Evolutionary conservation across 2,329 filamentous ascomycete species (phyloP).

Genomic region (Neofusicoccum umdonicola): DNA sequence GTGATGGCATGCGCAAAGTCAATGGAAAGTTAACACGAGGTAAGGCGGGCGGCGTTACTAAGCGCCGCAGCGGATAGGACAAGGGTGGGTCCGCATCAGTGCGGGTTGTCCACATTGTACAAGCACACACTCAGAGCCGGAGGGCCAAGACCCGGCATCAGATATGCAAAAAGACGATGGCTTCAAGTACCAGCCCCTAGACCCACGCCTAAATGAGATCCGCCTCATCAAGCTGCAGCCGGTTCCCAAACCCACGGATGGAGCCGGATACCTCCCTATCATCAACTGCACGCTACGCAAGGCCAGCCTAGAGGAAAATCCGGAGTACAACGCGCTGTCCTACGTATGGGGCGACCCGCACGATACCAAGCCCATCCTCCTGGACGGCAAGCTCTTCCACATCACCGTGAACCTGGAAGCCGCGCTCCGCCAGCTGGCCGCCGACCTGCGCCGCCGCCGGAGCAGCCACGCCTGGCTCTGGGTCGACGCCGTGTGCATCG

Average conservation of each 20-base stretch:
- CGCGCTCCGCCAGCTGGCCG: conserved; percentile 12
- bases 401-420: conserved; percentile 19
- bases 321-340: conserved; percentile 19
- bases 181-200: background rate
- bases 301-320: conserved; percentile 11
- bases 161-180: background rate
- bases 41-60: no score
- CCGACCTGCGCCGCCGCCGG: background rate
- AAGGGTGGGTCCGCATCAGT: no score
- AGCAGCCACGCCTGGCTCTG: conserved; percentile 14
- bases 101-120: no score
- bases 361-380: conserved; percentile 12
- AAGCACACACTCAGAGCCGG: no score
- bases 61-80: no score
- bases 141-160: no score
- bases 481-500: conserved; percentile 22
- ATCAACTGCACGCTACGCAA: conserved; percentile 18
- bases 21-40: no score
- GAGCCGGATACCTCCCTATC: background rate
- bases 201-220: conserved; percentile 12
- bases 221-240: conserved; percentile 17
- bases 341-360: conserved; percentile 21
- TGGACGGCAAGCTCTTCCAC: conserved; percentile 13
- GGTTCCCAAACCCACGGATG: conserved; percentile 5
- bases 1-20: no score